Conservation (phyloP, 148 eudicot species). For the Camellia granthamiana region DNA sequence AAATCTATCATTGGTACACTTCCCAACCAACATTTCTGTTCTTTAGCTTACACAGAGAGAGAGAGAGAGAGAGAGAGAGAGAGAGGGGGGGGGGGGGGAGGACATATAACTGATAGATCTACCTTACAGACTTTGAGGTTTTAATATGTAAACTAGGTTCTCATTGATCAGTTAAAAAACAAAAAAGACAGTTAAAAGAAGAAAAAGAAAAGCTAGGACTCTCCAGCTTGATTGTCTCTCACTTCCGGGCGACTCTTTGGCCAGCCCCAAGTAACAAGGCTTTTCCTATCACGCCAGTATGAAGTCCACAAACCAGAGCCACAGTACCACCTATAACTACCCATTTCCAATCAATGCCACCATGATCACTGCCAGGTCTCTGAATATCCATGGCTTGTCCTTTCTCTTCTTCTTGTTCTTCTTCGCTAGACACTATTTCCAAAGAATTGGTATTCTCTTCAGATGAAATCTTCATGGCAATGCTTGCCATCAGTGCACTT, state of each 20-base stretch:
- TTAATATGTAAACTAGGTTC: background rate
- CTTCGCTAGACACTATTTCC: constrained; percentile 35
- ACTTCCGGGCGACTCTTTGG: constrained; percentile 44
- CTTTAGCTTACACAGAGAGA: no score
- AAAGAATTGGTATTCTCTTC: constrained; percentile 25
- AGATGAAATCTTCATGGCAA: constrained; percentile 54
- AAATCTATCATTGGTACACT: no score
- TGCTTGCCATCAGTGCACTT: constrained; percentile 66
- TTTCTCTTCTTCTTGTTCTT: constrained; percentile 16
- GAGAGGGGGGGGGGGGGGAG: no score
- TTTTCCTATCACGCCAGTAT: constrained; percentile 66
- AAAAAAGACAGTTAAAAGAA: no score
- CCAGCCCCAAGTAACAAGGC: constrained; percentile 77
- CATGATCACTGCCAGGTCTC: constrained; percentile 14
- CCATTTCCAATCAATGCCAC: constrained; percentile 80
- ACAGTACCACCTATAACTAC: constrained; percentile 75
- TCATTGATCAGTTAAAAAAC: background rate
- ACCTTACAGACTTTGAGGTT: background rate
- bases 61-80: no score
- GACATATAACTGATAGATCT: no score
- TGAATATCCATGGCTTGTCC: constrained; percentile 8
- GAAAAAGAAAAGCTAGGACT: background rate
- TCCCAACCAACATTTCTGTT: no score
- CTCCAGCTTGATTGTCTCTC: background rate
- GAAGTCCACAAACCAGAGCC: constrained; percentile 81